Conservation (phyloP, 371 early-diverging fungal genomes). For the Funneliformis caledonium region DNA sequence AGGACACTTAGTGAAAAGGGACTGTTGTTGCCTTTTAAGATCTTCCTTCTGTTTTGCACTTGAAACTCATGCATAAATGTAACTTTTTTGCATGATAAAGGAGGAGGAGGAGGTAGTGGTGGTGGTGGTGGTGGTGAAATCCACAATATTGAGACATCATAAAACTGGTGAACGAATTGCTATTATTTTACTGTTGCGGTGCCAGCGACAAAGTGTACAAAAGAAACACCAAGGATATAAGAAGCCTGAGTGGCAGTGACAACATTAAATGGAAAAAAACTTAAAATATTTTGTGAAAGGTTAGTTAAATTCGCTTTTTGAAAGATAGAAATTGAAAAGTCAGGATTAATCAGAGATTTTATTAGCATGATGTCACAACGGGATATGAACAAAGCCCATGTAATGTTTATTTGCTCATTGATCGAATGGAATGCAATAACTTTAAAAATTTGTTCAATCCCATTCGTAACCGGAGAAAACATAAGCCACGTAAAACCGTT, state of each 20-base stretch:
- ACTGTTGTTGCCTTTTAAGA: slow-evolving; percentile 19
- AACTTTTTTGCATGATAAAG: not conserved
- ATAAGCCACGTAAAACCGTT: slow-evolving; percentile 29
- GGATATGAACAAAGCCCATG: no score
- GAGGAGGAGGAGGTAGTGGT: not conserved
- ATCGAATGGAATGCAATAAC: no score
- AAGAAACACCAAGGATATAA: no score
- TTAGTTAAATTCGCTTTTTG: not conserved
- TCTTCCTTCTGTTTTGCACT: slow-evolving; percentile 31
- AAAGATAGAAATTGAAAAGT: not conserved
- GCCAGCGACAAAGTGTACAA: slow-evolving; percentile 6
- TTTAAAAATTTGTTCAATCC: no score
- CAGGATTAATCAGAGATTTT: no score
- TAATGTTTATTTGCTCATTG: no score
- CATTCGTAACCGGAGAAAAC: not conserved
- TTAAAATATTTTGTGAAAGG: no score
- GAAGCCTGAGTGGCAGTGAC: not conserved
- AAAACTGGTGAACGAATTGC: slow-evolving; percentile 1
- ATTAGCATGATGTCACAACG: no score
- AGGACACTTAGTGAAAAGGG: slow-evolving; percentile 8
- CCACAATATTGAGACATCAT: slow-evolving; percentile 20
- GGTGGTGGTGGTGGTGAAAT: not conserved
- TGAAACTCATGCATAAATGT: slow-evolving; percentile 20
- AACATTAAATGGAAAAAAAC: slow-evolving; percentile 13
- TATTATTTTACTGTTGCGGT: not conserved